phyloP scores from a whole-genome alignment of 2,329 filamentous ascomycete genomes.

The Ambrosiella cleistominuta region DNA sequence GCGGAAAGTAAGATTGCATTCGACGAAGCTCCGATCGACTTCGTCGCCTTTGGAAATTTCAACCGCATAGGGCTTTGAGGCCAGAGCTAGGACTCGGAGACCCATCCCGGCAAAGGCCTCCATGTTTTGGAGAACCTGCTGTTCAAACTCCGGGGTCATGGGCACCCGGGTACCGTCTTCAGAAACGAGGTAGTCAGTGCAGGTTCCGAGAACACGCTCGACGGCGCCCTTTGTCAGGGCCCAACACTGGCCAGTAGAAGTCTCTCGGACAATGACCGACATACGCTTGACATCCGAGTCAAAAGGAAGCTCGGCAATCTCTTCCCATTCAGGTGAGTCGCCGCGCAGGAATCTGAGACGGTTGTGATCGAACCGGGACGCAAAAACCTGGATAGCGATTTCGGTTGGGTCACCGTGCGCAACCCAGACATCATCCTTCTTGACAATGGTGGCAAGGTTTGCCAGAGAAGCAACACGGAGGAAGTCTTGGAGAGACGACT shows the following conservation, averaged over 20 bases:
- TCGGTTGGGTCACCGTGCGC: slow-evolving; percentile 51
- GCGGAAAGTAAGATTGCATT: slow-evolving; percentile 43
- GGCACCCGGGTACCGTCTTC: slow-evolving; percentile 19
- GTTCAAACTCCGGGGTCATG: slow-evolving; percentile 33
- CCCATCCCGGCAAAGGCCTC: slow-evolving; percentile 43
- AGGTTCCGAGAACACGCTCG: slow-evolving; percentile 46
- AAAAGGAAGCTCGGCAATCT: slow-evolving; percentile 51
- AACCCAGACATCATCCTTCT: slow-evolving; percentile 32
- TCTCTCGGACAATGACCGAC: slow-evolving; percentile 45
- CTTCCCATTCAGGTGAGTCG: slow-evolving; percentile 31
- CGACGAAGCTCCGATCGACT: slow-evolving; percentile 34
- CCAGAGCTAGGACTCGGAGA: slow-evolving; percentile 49
- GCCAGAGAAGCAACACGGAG: slow-evolving; percentile 41
- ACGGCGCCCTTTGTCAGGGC: slow-evolving; percentile 47
- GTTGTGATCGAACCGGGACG: slow-evolving; percentile 46
- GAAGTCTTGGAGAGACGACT: slow-evolving; percentile 29
- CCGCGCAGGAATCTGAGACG: slow-evolving; percentile 33
- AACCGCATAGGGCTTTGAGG: slow-evolving; percentile 27
- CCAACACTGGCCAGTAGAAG: slow-evolving; percentile 18
- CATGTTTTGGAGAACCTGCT: slow-evolving; percentile 44
- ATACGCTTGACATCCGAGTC: slow-evolving; percentile 58
- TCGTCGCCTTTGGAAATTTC: slow-evolving; percentile 25
- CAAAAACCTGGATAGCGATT: slow-evolving; percentile 56
- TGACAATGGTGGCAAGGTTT: slow-evolving; percentile 33
- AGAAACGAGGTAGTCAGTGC: slow-evolving; percentile 28